These are phyloP conservation scores for Ephemerocybe angulata DNA, from an alignment of 768 basidiomycete species.

Conservation along the genomic window DNA sequence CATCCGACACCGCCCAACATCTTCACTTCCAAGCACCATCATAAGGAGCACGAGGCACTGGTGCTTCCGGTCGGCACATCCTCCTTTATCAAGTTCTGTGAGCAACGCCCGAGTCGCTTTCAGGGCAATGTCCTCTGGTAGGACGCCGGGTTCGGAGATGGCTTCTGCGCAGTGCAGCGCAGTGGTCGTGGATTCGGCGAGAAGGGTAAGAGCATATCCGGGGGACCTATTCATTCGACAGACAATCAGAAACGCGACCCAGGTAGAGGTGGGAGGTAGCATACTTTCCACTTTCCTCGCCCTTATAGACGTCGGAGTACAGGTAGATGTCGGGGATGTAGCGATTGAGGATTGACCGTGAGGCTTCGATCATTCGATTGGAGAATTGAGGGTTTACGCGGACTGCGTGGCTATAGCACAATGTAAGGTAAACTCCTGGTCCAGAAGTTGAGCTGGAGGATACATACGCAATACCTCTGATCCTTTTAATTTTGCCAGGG, in stretches of 20 bases:
- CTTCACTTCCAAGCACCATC: constrained; percentile 97
- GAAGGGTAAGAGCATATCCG: constrained; percentile 86
- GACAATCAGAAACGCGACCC: neutral
- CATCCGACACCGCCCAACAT: constrained; percentile 88
- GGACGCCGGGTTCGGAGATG: constrained; percentile 73
- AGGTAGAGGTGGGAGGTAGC: constrained; percentile 28
- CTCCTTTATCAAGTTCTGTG: constrained; percentile 73
- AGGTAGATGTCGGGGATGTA: constrained; percentile 98
- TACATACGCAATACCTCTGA: constrained; percentile 87
- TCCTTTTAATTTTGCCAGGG: constrained; percentile 87
- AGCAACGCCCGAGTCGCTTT: constrained; percentile 77
- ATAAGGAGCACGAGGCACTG: constrained; percentile 81
- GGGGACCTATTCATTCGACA: constrained; percentile 64
- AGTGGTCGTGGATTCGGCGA: constrained; percentile 90
- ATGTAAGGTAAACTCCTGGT: constrained; percentile 7
- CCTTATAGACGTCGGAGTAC: constrained; percentile 97
- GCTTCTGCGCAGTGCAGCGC: constrained; percentile 87
- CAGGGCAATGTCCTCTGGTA: constrained; percentile 91
- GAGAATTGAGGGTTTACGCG: constrained; percentile 97
- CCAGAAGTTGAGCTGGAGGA: neutral
- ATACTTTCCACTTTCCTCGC: constrained; percentile 94
- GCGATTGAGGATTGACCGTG: constrained; percentile 88
- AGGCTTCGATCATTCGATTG: constrained; percentile 94
- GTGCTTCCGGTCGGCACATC: constrained; percentile 88
- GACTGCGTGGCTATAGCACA: constrained; percentile 78